Conservation (phyloP, 2,329 filamentous ascomycete genomes). For the Nothomitra cinnamomea region DNA sequence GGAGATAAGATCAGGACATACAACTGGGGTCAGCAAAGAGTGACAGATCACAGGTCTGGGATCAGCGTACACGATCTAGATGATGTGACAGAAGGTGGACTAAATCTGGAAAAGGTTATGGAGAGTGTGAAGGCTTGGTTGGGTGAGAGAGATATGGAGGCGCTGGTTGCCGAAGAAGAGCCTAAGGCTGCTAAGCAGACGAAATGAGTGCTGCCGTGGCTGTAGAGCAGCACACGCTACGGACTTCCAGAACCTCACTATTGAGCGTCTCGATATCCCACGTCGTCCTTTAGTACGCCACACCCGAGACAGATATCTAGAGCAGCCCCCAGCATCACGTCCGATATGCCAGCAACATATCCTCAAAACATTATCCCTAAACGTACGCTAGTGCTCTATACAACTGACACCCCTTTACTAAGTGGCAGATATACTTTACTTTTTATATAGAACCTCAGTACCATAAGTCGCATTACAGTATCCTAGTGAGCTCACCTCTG, state of each 20-base stretch:
- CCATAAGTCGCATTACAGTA: too few species aligned
- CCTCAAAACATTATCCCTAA: too few species aligned
- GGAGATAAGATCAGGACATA: slow-evolving; percentile 92
- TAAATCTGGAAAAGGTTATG: slow-evolving; percentile 58
- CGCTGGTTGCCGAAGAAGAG: slow-evolving; percentile 3
- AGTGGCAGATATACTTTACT: too few species aligned
- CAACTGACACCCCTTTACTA: too few species aligned
- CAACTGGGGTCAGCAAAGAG: slow-evolving; percentile 62
- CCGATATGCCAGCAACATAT: too few species aligned
- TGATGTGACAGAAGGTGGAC: slow-evolving; percentile 59
- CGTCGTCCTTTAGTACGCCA: too few species aligned
- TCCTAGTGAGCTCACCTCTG: too few species aligned
- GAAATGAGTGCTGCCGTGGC: too few species aligned
- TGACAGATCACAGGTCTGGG: slow-evolving; percentile 76
- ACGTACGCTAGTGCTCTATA: too few species aligned
- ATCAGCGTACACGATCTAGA: slow-evolving; percentile 65
- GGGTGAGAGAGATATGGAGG: slow-evolving; percentile 54
- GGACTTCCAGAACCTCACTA: not conserved
- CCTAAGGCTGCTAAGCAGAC: not conserved
- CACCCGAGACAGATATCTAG: too few species aligned
- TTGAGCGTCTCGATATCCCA: not conserved
- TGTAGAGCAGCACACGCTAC: not conserved
- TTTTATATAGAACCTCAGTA: too few species aligned
- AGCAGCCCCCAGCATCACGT: too few species aligned
- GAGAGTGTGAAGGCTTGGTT: slow-evolving; percentile 64